Percentiles rank a stretch among this genome's conserved stretches.
phyloP scores from a whole-genome alignment of 139 green algal species.

The Chlamydomonas schloesseri region DNA sequence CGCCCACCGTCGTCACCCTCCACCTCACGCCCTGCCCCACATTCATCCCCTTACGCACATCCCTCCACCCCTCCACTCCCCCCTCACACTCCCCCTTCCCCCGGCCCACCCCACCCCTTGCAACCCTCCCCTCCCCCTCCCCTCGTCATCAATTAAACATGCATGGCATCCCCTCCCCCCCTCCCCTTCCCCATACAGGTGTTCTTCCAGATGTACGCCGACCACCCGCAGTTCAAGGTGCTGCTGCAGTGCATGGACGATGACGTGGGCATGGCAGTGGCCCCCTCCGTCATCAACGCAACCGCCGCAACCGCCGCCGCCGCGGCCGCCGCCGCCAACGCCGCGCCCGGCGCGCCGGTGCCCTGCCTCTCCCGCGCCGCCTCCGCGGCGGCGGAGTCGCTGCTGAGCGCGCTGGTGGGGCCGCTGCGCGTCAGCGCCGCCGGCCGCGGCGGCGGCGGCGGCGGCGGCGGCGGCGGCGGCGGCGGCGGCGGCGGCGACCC shows the following conservation, averaged over 20 bases:
- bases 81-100: too few species aligned
- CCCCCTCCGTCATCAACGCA: conserved; percentile 8
- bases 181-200: background rate
- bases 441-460: too few species aligned
- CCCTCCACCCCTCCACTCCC: too few species aligned
- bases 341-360: background rate
- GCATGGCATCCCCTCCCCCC: background rate
- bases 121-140: background rate
- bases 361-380: conserved; percentile 1
- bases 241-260: conserved; percentile 74
- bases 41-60: too few species aligned
- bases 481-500: background rate
- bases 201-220: conserved; percentile 69
- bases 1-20: too few species aligned
- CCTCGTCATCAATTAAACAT: background rate
- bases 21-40: too few species aligned
- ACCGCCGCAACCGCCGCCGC: background rate
- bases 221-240: conserved; percentile 66
- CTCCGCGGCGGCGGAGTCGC: conserved; percentile 28
- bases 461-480: background rate
- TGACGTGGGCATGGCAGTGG: conserved; percentile 29
- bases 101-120: background rate
- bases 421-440: background rate
- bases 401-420: conserved; percentile 8
- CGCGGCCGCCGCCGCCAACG: background rate